phyloP scores from a whole-genome alignment of 306 rosid genomes.

The Lotus japonicus region DNA sequence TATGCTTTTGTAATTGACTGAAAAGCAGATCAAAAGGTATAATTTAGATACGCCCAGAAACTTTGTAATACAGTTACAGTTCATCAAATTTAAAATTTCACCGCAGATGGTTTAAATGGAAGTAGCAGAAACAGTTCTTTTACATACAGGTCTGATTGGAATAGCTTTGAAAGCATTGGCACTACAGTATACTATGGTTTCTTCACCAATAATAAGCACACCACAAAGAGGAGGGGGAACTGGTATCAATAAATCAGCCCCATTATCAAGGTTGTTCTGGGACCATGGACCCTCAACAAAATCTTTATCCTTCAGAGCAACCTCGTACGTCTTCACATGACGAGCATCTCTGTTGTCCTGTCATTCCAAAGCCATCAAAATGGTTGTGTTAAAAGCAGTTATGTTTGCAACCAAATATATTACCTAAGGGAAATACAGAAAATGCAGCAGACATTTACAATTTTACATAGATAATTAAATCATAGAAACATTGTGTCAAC shows the following conservation, averaged over 20 bases:
- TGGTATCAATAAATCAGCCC: slow-evolving; percentile 89
- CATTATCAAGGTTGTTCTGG: slow-evolving; percentile 92
- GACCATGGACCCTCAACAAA: slow-evolving; percentile 99
- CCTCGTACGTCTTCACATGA: slow-evolving; percentile 95
- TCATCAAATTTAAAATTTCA: not conserved
- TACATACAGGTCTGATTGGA: slow-evolving; percentile 80
- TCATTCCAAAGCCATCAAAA: slow-evolving; percentile 16
- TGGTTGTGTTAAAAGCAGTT: not conserved
- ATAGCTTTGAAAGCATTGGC: slow-evolving; percentile 94
- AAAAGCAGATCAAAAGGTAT: slow-evolving; percentile 18
- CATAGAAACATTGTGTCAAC: not conserved
- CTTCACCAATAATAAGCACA: slow-evolving; percentile 94
- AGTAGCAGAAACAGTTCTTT: not conserved
- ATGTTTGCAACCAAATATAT: not conserved
- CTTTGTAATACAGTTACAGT: not conserved
- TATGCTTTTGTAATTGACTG: slow-evolving; percentile 86
- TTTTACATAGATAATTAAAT: not conserved
- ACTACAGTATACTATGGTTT: slow-evolving; percentile 94
- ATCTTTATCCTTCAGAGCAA: slow-evolving; percentile 92
- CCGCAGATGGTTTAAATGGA: not conserved
- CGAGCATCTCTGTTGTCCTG: slow-evolving; percentile 99
- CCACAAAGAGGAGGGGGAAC: slow-evolving; percentile 98
- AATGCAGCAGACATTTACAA: not conserved
- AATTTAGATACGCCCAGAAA: slow-evolving; percentile 17
- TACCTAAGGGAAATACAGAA: not conserved